A percentile compares a stretch with the other conserved stretches of the same genome.
phyloP scores from a whole-genome alignment of 2,329 filamentous ascomycete species.

The Aureobasidium sp. region DNA sequence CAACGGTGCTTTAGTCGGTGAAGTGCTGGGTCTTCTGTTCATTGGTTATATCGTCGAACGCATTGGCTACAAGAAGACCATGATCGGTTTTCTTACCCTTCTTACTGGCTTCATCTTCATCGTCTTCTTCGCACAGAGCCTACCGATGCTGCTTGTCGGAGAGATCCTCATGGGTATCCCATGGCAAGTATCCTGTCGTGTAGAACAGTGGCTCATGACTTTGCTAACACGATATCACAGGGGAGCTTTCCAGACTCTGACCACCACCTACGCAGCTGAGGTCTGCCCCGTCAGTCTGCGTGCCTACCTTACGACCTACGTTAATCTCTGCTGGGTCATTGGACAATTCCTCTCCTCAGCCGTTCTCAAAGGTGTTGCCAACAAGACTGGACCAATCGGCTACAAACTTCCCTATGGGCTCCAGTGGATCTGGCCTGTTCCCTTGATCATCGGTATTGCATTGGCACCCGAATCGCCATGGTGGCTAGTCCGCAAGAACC shows the following conservation, averaged over 20 bases:
- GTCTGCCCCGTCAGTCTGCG: slow-evolving; percentile 52
- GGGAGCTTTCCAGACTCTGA: slow-evolving; percentile 25
- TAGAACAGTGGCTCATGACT: not conserved
- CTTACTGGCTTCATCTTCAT: slow-evolving; percentile 49
- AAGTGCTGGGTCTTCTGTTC: slow-evolving; percentile 58
- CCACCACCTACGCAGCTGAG: slow-evolving; percentile 58
- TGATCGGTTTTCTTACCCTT: slow-evolving; percentile 49
- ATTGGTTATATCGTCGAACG: slow-evolving; percentile 56
- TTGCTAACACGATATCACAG: not conserved
- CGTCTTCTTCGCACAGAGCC: slow-evolving; percentile 32
- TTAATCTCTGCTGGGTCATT: slow-evolving; percentile 55
- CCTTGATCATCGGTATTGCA: slow-evolving; percentile 25
- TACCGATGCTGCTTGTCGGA: slow-evolving; percentile 24
- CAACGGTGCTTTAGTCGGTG: slow-evolving; percentile 52
- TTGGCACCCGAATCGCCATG: slow-evolving; percentile 26
- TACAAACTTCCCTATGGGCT: slow-evolving; percentile 28
- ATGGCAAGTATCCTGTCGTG: not conserved
- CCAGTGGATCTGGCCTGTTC: slow-evolving; percentile 42
- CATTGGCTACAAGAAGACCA: slow-evolving; percentile 38
- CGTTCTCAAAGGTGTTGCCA: slow-evolving; percentile 25
- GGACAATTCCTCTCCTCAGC: slow-evolving; percentile 46
- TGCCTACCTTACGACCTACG: slow-evolving; percentile 51
- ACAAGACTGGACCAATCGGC: slow-evolving; percentile 23
- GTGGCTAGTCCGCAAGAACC: slow-evolving; percentile 25
- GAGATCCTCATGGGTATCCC: slow-evolving; percentile 17